Evolutionary conservation across 1,284 basidiomycete genomes (phyloP), one percentile per base, ranked within the genome.

Genomic region (Peniophora sp.): DNA sequence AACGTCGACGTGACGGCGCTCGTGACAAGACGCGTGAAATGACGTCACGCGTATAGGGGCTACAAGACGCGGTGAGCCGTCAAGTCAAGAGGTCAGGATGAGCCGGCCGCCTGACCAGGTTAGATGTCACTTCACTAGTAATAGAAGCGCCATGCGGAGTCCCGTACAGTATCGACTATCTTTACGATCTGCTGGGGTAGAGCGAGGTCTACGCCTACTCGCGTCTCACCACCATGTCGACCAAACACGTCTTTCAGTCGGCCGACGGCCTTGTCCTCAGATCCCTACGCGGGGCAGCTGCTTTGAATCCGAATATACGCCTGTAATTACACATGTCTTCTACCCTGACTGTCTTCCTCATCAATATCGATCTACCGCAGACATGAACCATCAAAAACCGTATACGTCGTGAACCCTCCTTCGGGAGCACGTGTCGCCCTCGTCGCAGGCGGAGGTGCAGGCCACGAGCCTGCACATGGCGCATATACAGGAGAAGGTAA

Each of bases 381-480:
- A 12, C 71, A 73, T 54, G 51, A 62, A 1, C 48, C 65, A 12
- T 70, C 71, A 0, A 72, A 71, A 55, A 61, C 68, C 1, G 64
- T 72, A 1, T 74, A 70, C 58, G 58, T 68, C 46, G 58, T 64
- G n/a, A 59, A 65, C 50, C 61, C 67, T 3, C 60, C 62, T 10
- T 53, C 60, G 12, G 54, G 58, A 18, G 58, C 65, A 37, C 65
- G 65, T 20, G 80, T 85, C 2, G 70, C 78, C 8, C 64, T 86
- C 47, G 71, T 86, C 37, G 77, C 77, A 20, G 85, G 84, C 2
- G 83, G 85, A 22, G 84, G 85, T 14, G 77, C 78, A 39, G 83
- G 84, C 5, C 83, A 87, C 58, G 83, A 87, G 62, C 83, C 83
- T n/a, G 78, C 81, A 0, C 74, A 81, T 60, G 75, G 75, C n/a